Evolutionary conservation across 1,284 basidiomycete species (phyloP), one percentile per base, ranked within the genome.

Genomic region (Cerioporus squamosus): DNA sequence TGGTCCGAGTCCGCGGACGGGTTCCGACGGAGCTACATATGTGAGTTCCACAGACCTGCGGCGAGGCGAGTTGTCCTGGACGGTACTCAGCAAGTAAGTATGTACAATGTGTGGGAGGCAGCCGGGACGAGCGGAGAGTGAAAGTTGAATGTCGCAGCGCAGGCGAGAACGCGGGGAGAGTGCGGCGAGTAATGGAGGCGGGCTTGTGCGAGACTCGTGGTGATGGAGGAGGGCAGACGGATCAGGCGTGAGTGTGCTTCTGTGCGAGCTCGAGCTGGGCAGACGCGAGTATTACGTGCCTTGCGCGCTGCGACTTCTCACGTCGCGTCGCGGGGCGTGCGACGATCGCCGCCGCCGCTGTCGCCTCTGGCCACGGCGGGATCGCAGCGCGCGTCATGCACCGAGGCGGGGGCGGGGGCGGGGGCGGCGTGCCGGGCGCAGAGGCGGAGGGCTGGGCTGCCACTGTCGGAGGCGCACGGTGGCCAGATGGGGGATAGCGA

Each of bases 181-280:
- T 50, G 57, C 22, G 50, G 48, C n/a, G 29, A n/a, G 40, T 42
- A 42, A 42, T 42, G 47, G 18, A 18, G 40, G 44, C 24, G 29
- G n/a, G 52, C 49, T 44, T 51, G 49, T 44, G 53, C 29, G 57
- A 49, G 43, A 46, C 48, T 56, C 55, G 58, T 59, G 58, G 53
- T 53, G 58, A 45, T 53, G 40, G 40, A 42, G 40, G 40, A 36
- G 40, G 57, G 45, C 22, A 44, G 58, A 58, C 55, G 61, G 40
- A 59, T 60, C 52, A 63, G 40, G 58, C 58, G 55, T 63, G 57
- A 59, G 45, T 31, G 48, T 24, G 51, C 57, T 59, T 62, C 54
- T 59, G 54, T n/a, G n/a, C n/a, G n/a, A n/a, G n/a, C n/a, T n/a
- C n/a, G n/a, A n/a, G n/a, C n/a, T n/a, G n/a, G n/a, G n/a, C n/a